These are phyloP conservation scores for Lignosus rhinocerotis DNA, from an alignment of 1,284 basidiomycete species.

Conservation along the genomic window DNA sequence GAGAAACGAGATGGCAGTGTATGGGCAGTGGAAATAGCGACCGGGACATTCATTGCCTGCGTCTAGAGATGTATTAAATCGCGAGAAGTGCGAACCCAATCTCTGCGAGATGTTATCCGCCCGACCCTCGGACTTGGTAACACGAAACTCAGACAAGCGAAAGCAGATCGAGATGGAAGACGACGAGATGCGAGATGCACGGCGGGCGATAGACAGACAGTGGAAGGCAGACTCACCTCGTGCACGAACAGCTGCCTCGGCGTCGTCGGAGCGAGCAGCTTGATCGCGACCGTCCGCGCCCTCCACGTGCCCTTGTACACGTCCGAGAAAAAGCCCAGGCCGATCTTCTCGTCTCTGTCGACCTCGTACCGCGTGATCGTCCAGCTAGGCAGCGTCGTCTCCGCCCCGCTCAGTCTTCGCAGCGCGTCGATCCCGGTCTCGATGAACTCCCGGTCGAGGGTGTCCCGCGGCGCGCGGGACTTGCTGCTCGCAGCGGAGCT, in stretches of 20 bases:
- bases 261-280: slow-evolving; percentile 41
- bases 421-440: slow-evolving; percentile 51
- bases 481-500: slow-evolving; percentile 14
- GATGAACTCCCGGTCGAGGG: slow-evolving; percentile 47
- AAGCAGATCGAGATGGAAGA: background rate
- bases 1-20: background rate
- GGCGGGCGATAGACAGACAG: background rate
- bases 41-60: background rate
- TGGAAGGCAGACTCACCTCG: slow-evolving; percentile 28
- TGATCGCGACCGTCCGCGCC: slow-evolving; percentile 55
- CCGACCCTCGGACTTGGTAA: too few relatives aligned
- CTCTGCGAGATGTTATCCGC: too few relatives aligned
- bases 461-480: slow-evolving; percentile 27
- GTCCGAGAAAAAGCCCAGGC: slow-evolving; percentile 68
- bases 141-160: too few relatives aligned
- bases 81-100: background rate
- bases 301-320: slow-evolving; percentile 71
- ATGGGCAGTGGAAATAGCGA: background rate
- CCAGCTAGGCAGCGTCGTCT: slow-evolving; percentile 58
- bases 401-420: slow-evolving; percentile 42
- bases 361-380: slow-evolving; percentile 75
- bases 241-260: slow-evolving; percentile 38
- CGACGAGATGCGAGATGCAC: background rate
- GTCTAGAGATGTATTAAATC: background rate
- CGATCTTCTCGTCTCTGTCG: slow-evolving; percentile 61